Evolutionary conservation across 2,329 filamentous ascomycete genomes (phyloP), one percentile per base, ranked within the genome.

Genomic region (Pseudovirgaria hyperparasitica): DNA sequence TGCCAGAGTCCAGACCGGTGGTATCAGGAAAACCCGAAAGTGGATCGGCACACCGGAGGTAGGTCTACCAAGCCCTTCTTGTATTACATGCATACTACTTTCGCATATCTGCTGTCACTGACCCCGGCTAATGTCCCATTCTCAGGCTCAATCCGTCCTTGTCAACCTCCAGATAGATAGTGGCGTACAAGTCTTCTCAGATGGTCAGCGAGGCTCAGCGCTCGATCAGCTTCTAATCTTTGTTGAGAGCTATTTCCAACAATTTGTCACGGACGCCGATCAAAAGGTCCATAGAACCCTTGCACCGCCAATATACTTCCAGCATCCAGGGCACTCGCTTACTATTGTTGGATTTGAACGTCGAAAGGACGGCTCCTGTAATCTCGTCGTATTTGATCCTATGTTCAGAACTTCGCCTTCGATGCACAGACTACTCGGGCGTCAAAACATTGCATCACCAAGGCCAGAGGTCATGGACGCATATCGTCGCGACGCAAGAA

Each of bases 11-110:
- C 84, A 96, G 53, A 94, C 86, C 1, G 87, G 87, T 3, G 84
- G 85, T 1, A 80, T 96, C 36, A 72, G 63, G 36, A 76, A 76
- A n/a, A 93, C 86, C 0, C 72, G 90, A 33, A 96, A 94, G 52
- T 96, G 90, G 46, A 96, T 96, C 40, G 87, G 87, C 10, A 94
- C 87, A 2, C 76, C 82, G 6, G 87, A 96, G 63, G 81, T 82
- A 60, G 39, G 48, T 23, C 23, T 27, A 19, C 9, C 2, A 33
- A 19, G 5, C 29, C 24, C 5, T 23, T 15, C 3, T 11, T 14
- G 11, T 12, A 2, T 2, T 16, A 8, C 40, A 49, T 17, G 48
- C 23, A 24, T 4, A n/a, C 5, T 20, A 10, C 7, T 15, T 17
- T 20, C 18, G 9, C 17, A 5, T 14, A 9, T 6, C 8, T 23